Base-by-base conservation (phyloP, 176 grass and related monocot genomes). In the Carex kokanica region DNA sequence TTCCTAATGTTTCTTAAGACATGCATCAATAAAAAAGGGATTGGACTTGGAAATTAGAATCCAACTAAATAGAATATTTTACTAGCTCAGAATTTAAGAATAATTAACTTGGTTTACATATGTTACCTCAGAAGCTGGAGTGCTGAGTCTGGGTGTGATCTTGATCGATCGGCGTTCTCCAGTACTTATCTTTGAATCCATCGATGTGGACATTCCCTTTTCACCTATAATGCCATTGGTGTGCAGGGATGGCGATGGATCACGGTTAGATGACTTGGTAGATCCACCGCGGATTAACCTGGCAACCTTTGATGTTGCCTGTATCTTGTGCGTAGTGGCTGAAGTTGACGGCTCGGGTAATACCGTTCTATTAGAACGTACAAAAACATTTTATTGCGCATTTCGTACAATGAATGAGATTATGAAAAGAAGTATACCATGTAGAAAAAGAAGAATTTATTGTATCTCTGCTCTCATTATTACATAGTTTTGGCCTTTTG, bases 141-240 rank as follows among this genome's bases (percentile, higher is more conserved):
- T 81, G 7, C 16, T 82, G 78, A 54, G 84, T 66, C n/a, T 75
- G 43, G 69, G 60, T 70, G 61, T 10, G 7, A 88, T 83, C 84
- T 88, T 94, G 70, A 86, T 84, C 2, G 88, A 78, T 6, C 88
- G 75, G 51, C 83, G 92, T 2, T 89, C 89, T 21, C 32, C 86
- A 3, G 86, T 80, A 2, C 77, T 73, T 12, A 86, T 20, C 85
- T 91, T 95, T 3, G 84, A 83, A 54, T 90, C 88, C 17, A 86
- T 43, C 40, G 90, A 90, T 25, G 68, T 83, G 31, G 84, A 86
- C 13, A 82, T 82, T 17, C 88, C 90, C 53, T 82, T 90, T 47
- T 89, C 87, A 13, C 89, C 84, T 29, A 70, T 55, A 70, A 88
- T 41, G 70, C 38, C 16, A 11, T 51, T 70, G 86, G 64, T 88